A percentile compares a stretch with the other conserved stretches of the same genome.
Evolutionary conservation across 176 grass and related monocot genomes (phyloP).

Genomic region (Triticum urartu): DNA sequence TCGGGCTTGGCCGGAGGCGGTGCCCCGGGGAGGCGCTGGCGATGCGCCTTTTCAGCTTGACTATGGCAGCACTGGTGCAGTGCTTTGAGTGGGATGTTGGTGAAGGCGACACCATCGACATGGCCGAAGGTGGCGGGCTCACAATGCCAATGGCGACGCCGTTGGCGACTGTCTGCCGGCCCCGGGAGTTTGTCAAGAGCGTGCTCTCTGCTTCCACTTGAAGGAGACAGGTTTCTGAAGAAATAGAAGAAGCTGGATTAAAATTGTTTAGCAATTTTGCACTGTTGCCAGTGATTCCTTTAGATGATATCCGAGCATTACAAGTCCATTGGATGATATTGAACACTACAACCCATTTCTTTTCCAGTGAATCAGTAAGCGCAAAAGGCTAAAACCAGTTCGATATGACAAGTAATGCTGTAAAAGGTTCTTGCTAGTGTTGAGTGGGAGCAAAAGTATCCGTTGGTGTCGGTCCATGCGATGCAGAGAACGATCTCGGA

Average conservation of each 20-base stretch:
- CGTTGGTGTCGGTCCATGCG: too few relatives aligned
- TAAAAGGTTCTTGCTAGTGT: too few relatives aligned
- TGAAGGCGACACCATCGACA: conserved; percentile 28
- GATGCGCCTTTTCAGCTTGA: conserved; percentile 28
- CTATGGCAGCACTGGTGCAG: conserved; percentile 52
- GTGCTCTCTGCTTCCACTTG: conserved; percentile 2
- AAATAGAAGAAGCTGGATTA: neutral
- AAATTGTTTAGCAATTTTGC: neutral
- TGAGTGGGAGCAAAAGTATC: too few relatives aligned
- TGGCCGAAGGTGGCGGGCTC: conserved; percentile 42
- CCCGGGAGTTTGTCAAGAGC: conserved; percentile 7
- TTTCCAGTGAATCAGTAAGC: neutral
- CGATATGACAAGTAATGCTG: neutral
- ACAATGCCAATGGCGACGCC: conserved; percentile 31
- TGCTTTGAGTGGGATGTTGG: conserved; percentile 60
- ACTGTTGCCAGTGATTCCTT: neutral
- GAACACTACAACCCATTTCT: neutral
- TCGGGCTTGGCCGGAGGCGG: conserved; percentile 54
- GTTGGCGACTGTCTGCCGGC: neutral
- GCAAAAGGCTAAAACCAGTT: neutral
- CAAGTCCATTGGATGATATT: too few relatives aligned
- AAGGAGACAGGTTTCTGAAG: neutral
- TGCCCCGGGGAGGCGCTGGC: conserved; percentile 65
- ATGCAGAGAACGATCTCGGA: too few relatives aligned
- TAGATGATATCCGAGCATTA: neutral